Evolutionary conservation across 495 filamentous ascomycete species (phyloP).

Genomic region (Parathielavia hyrcaniae): DNA sequence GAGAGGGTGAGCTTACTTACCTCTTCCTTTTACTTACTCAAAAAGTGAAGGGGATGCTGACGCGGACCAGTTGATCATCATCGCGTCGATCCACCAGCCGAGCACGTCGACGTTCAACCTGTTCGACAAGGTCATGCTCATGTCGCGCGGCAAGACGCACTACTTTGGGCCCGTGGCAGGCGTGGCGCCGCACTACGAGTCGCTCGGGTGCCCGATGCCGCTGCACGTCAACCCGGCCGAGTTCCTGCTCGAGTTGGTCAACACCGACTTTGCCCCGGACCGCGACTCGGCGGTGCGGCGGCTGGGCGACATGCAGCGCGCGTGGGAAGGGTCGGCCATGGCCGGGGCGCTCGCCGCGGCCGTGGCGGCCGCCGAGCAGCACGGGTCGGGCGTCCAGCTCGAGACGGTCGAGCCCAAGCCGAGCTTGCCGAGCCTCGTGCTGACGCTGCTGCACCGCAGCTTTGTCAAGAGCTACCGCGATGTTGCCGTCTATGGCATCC

Average conservation of each 20-base stretch:
- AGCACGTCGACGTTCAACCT: slow-evolving; percentile 68
- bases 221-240: slow-evolving; percentile 70
- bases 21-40: not conserved
- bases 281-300: slow-evolving; percentile 36
- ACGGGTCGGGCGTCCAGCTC: slow-evolving; percentile 2
- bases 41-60: slow-evolving; percentile 43
- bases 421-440: slow-evolving; percentile 19
- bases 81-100: slow-evolving; percentile 77
- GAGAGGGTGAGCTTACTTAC: slow-evolving; percentile 59
- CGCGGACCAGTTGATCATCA: slow-evolving; percentile 54
- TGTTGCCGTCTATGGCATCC: slow-evolving; percentile 73
- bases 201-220: slow-evolving; percentile 54
- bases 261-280: slow-evolving; percentile 58
- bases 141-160: slow-evolving; percentile 60
- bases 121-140: slow-evolving; percentile 70
- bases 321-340: slow-evolving; percentile 35
- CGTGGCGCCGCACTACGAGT: slow-evolving; percentile 53
- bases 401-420: slow-evolving; percentile 26
- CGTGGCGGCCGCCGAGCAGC: slow-evolving; percentile 15
- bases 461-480: slow-evolving; percentile 79
- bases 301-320: slow-evolving; percentile 39
- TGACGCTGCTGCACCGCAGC: slow-evolving; percentile 57
- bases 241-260: slow-evolving; percentile 66
- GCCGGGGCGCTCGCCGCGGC: slow-evolving; percentile 15
- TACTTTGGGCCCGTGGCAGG: slow-evolving; percentile 58